phyloP scores from a whole-genome alignment of 1,139 yeast genomes.

The Hansenula lynferdii region DNA sequence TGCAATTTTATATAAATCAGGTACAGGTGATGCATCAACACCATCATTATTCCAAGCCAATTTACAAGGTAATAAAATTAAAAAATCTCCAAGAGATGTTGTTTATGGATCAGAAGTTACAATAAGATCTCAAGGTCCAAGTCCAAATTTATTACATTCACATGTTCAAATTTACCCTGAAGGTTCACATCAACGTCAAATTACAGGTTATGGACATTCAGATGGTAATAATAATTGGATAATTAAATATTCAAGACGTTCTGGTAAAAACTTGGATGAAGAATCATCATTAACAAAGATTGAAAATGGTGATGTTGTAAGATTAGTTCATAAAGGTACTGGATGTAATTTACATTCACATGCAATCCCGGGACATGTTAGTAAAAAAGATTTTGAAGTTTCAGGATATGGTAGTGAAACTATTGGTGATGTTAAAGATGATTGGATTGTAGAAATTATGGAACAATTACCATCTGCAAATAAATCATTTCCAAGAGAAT shows the following conservation, averaged over 20 bases:
- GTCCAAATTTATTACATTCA: slow-evolving; percentile 68
- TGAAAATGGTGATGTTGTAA: slow-evolving; percentile 47
- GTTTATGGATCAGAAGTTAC: slow-evolving; percentile 60
- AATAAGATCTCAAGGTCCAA: slow-evolving; percentile 66
- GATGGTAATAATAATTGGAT: slow-evolving; percentile 66
- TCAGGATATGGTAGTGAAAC: slow-evolving; percentile 60
- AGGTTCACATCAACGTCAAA: slow-evolving; percentile 70
- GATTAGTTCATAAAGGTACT: slow-evolving; percentile 52
- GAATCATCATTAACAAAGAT: slow-evolving; percentile 28
- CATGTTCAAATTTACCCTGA: slow-evolving; percentile 65
- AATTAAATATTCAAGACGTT: slow-evolving; percentile 42
- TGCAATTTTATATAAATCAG: slow-evolving; percentile 65
- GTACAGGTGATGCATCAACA: slow-evolving; percentile 72
- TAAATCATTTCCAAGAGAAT: slow-evolving; percentile 29
- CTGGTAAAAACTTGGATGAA: slow-evolving; percentile 24
- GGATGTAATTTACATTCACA: slow-evolving; percentile 61
- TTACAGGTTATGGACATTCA: slow-evolving; percentile 72
- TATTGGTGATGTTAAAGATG: slow-evolving; percentile 58
- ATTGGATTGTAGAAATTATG: slow-evolving; percentile 67
- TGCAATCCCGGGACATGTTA: slow-evolving; percentile 48
- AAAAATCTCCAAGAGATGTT: slow-evolving; percentile 48
- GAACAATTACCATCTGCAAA: slow-evolving; percentile 53
- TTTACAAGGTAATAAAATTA: slow-evolving; percentile 48
- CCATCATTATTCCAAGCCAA: slow-evolving; percentile 70
- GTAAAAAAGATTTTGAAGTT: slow-evolving; percentile 53